These are phyloP conservation scores for Pseudophaeomoniella oleicola DNA, from an alignment of 2,329 filamentous ascomycete genomes.

Conservation along the genomic window DNA sequence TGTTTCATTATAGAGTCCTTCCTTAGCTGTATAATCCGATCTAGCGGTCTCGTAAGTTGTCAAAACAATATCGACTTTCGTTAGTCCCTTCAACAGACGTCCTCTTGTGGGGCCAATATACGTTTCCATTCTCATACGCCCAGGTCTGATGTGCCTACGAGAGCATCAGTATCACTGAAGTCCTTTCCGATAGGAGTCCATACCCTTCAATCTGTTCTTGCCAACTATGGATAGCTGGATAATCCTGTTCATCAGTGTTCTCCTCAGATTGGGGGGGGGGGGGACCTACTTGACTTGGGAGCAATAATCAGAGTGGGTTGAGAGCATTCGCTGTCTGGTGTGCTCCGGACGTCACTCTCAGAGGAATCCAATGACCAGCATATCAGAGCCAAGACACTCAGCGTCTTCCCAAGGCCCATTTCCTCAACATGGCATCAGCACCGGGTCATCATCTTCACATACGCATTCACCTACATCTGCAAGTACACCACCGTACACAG, in stretches of 20 bases:
- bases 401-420: conserved; percentile 22
- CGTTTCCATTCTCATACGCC: conserved; percentile 5
- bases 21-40: conserved; percentile 10
- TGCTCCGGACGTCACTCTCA: not conserved
- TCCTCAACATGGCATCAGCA: conserved; percentile 12
- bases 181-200: not conserved
- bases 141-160: conserved; percentile 10
- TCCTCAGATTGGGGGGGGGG: not conserved
- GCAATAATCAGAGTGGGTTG: conserved; percentile 13
- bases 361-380: conserved; percentile 11
- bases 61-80: conserved; percentile 15
- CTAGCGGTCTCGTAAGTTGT: conserved; percentile 19
- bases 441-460: not conserved
- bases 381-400: conserved; percentile 16
- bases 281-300: conserved; percentile 8
- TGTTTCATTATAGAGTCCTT: conserved; percentile 3
- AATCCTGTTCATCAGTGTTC: conserved; percentile 1
- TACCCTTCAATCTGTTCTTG: conserved; percentile 14
- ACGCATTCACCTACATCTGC: conserved; percentile 14
- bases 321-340: conserved; percentile 1
- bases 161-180: conserved; percentile 1
- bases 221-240: conserved; percentile 13
- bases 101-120: conserved; percentile 13
- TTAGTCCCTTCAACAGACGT: conserved; percentile 3
- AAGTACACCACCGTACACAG: conserved; percentile 16